Conservation (phyloP, 768 basidiomycete genomes). For the Termitomyces bulborhizus region DNA sequence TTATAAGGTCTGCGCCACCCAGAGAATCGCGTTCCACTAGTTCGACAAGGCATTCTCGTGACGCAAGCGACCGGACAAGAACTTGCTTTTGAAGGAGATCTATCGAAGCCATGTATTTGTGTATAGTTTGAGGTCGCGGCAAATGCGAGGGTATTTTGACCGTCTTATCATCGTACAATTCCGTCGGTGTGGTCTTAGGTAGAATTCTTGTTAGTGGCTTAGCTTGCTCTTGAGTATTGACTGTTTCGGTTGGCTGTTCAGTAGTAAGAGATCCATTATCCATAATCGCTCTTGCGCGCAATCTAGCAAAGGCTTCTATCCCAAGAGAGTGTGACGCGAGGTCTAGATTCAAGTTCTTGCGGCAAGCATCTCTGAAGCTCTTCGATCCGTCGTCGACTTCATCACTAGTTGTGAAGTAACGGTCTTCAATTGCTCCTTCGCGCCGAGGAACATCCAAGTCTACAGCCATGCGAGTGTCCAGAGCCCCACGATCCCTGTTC, state of each 20-base stretch:
- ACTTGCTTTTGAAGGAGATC: slow-evolving; percentile 62
- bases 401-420: too few relatives aligned
- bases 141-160: slow-evolving; percentile 31
- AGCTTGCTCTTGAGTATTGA: not conserved
- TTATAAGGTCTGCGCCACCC: slow-evolving; percentile 55
- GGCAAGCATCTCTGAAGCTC: not conserved
- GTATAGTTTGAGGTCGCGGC: slow-evolving; percentile 27
- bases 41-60: slow-evolving; percentile 38
- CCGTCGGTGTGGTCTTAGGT: slow-evolving; percentile 27
- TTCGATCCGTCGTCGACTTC: not conserved
- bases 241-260: slow-evolving; percentile 1
- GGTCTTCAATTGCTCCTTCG: not conserved
- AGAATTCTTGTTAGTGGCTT: not conserved
- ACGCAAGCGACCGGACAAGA: slow-evolving; percentile 46
- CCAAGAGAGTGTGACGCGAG: slow-evolving; percentile 21
- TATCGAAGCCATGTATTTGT: slow-evolving; percentile 68
- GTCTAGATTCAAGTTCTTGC: not conserved
- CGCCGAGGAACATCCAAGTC: not conserved
- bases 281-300: slow-evolving; percentile 32
- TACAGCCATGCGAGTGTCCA: too few relatives aligned
- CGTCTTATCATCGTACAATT: slow-evolving; percentile 39
- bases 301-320: slow-evolving; percentile 30
- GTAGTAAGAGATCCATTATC: not conserved
- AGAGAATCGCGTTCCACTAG: slow-evolving; percentile 63
- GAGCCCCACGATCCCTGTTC: not conserved